phyloP scores from a whole-genome alignment of 179 eudicot genomes.

The Corrigiola litoralis region DNA sequence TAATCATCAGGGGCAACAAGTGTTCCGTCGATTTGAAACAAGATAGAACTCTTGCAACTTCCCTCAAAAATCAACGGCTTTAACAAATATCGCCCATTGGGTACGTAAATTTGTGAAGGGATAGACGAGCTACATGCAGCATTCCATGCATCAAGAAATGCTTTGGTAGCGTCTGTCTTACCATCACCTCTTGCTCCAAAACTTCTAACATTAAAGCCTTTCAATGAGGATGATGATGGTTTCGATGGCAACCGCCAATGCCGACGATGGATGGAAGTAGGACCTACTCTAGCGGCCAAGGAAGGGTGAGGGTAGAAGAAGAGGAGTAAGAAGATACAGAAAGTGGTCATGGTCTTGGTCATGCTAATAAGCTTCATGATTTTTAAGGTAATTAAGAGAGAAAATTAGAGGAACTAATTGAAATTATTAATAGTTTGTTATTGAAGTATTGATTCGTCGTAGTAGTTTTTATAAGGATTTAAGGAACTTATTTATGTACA shows the following conservation, averaged over 20 bases:
- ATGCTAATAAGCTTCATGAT: too few species aligned
- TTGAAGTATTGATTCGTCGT: too few species aligned
- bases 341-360: background rate
- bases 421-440: too few species aligned
- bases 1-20: conserved; percentile 12
- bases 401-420: too few species aligned
- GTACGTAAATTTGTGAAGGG: conserved; percentile 13
- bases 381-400: too few species aligned
- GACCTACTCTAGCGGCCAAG: background rate
- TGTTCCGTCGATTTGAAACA: conserved; percentile 27
- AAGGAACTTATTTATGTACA: conserved; percentile 8
- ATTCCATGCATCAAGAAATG: conserved; percentile 27
- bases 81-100: conserved; percentile 15
- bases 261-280: background rate
- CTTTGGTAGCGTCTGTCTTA: conserved; percentile 21
- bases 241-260: background rate
- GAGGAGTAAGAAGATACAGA: background rate
- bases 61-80: conserved; percentile 21
- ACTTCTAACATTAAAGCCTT: conserved; percentile 13
- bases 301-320: background rate
- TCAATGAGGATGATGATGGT: background rate
- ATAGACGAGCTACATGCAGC: conserved; percentile 19
- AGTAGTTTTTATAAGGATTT: background rate
- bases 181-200: conserved; percentile 32
- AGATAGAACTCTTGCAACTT: conserved; percentile 14